Evolutionary conservation across 2,329 filamentous ascomycete species (phyloP).

Genomic region (Fusarium tricinctum): DNA sequence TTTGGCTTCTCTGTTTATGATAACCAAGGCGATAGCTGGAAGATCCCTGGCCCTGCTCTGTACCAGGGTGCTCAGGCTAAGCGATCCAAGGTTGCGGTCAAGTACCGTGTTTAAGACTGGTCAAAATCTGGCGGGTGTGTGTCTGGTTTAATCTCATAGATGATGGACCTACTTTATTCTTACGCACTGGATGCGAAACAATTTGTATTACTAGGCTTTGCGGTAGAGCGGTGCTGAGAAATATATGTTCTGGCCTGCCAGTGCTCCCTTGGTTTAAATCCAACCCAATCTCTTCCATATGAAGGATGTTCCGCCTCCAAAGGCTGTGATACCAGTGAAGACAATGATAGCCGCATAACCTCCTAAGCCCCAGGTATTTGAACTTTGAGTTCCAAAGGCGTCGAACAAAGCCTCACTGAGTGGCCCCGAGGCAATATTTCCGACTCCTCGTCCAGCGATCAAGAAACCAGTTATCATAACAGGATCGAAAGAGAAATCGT

Average conservation of each 20-base stretch:
- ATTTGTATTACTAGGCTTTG: not conserved
- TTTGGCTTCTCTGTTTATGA: constrained; percentile 54
- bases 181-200: not conserved
- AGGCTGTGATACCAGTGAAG: too few relatives aligned
- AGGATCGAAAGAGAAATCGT: not conserved
- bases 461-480: not conserved
- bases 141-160: not conserved
- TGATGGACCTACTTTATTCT: too few relatives aligned
- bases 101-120: constrained; percentile 5
- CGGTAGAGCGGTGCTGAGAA: too few relatives aligned
- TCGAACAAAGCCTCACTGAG: too few relatives aligned
- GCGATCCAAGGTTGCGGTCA: constrained; percentile 9
- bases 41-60: constrained; percentile 49
- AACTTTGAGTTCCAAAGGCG: too few relatives aligned
- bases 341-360: too few relatives aligned
- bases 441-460: not conserved
- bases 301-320: not conserved
- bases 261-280: not conserved
- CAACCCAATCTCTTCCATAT: not conserved
- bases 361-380: too few relatives aligned
- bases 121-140: not conserved
- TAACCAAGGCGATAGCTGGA: constrained; percentile 41
- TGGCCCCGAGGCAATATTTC: not conserved
- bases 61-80: constrained; percentile 24
- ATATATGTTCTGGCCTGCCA: not conserved